Evolutionary conservation across 495 filamentous ascomycete species (phyloP), one percentile per base, ranked within the genome.

Genomic region (Aspergillus affinis): DNA sequence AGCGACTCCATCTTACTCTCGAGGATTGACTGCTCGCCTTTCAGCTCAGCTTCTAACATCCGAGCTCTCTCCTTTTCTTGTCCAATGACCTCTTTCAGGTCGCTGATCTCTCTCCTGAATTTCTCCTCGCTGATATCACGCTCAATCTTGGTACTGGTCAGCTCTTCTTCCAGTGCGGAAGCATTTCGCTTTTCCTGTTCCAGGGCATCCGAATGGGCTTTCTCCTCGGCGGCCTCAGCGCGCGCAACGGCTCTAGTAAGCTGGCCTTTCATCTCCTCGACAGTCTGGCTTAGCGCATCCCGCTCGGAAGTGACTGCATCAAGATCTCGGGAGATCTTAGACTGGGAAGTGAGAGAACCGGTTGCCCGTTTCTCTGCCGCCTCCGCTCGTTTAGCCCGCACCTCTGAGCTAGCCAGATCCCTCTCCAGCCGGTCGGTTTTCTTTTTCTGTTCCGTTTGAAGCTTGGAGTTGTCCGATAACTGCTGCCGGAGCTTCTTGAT

Each of bases 1-100:
- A 97, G 84, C 44, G 88, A 88, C 68, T 99, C 95, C 65, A 98
- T 81, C 67, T 94, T 94, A 66, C 88, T 89, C 74, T 99, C 95
- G 65, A 97, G 81, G 30, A 86, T 81, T 27, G 79, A 78, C 46
- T 93, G 88, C 73, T 99, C 95, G 17, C 81, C 83, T 65, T 90
- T 92, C 67, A 94, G 75, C 70, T 97, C 95, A 8, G 87, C 71
- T 66, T 98, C 92, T 10, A 85, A 70, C 18, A 85, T 79, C 7
- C 82, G 81, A 3, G 87, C 84, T 41, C 85, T 85, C 71, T 97
- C 90, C 56, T 83, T 81, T 60, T 92, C 90, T 60, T 90, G 83
- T 51, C 90, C 86, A 4, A 87, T 77, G 61, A 88, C 89, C 63
- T 88, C 88, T 57, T 84, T 83, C 48, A 92, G 71, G 48, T 90